Evolutionary conservation across 441 rosid genomes (phyloP), one percentile per base, ranked within the genome.

Genomic region (Euphorbia corollata): DNA sequence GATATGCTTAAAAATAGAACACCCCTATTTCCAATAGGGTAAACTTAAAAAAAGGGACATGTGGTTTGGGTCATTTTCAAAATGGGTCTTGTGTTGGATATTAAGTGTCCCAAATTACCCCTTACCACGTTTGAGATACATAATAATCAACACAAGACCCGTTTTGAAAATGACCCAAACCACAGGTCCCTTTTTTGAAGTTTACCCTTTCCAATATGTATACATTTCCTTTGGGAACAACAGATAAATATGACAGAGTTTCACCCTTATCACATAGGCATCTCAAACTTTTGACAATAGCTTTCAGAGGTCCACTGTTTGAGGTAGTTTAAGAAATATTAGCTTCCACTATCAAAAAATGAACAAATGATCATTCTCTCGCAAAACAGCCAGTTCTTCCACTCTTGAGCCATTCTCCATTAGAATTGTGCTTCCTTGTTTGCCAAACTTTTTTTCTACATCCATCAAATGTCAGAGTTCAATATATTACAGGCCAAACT

Each of bases 361-460:
- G 69, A 74, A 87, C 77, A 91, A 74, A 71, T 81, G 93, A 63
- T 88, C 97, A 30, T 87, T 81, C 65, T 94, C 96, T 81, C 96
- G 80, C 65, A 85, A 68, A 63, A 82, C 90, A 82, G 74, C 76
- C 41, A 91, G 56, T 27, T 93, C 93, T 81, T 91, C 97, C 70
- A 91, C 96, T 73, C 78, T 71, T 41, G 90, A 81, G 39, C 97
- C 97, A 75, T 91, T 87, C 63, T 80, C 83, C 93, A 87, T 80
- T 45, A 82, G 82, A 73, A 89, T 83, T 69, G 71, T 82, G 79
- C 79, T 85, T 75, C 91, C 96, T 79, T 80, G 77, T 78, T 79
- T 85, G 78, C 86, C 85, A 36, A 91, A 83, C 81, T 87, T 89
- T 72, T 73, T 84, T 81, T 86, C 97, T 86, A 84, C 81, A 75